Base-by-base conservation (phyloP, 768 basidiomycete genomes). In the Solioccasus polychromus region DNA sequence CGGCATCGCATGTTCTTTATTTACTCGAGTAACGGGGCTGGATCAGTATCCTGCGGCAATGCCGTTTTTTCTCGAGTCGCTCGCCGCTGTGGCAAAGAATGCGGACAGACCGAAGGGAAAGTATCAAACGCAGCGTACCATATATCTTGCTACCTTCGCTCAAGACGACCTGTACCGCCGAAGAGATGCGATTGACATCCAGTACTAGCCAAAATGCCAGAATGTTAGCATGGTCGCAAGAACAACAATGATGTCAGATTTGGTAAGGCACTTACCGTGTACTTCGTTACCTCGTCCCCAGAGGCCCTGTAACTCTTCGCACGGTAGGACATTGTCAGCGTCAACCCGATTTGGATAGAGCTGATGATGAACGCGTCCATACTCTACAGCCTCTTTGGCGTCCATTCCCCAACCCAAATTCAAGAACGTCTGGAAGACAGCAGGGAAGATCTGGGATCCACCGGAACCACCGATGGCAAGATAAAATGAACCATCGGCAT, bases 61-160 rank as follows among this genome's bases (percentile, higher is more conserved):
- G n/a, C 92, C 92, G 51, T 92, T 88, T 72, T 94, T 95, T 60
- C 92, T 78, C 17, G 88, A 91, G 66, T 96, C 93, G 60, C 88
- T 91, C 8, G 89, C 86, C 50, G 90, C 92, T 88, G 54, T 35
- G 20, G 19, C 26, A n/a, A n/a, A n/a, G n/a, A 29, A 25, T 2
- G 37, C 52, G 24, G 54, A 36, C 2, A 24, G 29, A 14, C 5
- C 19, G 12, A 36, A 4, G 20, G 5, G 12, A 15, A 42, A 37
- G 26, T 23, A 12, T 9, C 12, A n/a, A n/a, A n/a, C n/a, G n/a
- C n/a, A 29, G 66, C 82, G 37, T 53, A 88, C 88, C 88, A 51
- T 75, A 87, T 23, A 92, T 72, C 35, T 59, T 66, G 7, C 76
- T 80, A 41, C 80, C 75, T 34, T 65, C 47, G 44, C 65, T 53